phyloP scores from a whole-genome alignment of 129 eudicot genomes.

The Helianthus tuberosus region DNA sequence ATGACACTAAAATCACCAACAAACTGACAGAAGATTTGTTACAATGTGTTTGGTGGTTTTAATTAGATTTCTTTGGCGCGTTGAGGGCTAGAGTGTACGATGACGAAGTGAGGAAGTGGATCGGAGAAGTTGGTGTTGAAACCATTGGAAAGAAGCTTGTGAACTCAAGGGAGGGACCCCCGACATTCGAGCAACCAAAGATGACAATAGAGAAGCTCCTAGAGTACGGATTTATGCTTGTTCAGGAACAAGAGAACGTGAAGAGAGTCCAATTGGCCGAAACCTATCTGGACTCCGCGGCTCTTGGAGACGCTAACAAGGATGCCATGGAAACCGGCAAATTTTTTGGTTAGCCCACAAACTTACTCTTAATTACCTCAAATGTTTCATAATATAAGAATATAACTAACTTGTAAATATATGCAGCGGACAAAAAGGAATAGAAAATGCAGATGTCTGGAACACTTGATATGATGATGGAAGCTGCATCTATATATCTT shows the following conservation, averaged over 20 bases:
- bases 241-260: conserved; percentile 91
- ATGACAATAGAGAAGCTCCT: conserved; percentile 86
- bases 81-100: conserved; percentile 99
- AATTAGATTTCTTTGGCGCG: conserved; percentile 87
- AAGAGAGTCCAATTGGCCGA: conserved; percentile 98
- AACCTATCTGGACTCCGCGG: conserved; percentile 76
- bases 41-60: too few relatives aligned
- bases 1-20: not conserved
- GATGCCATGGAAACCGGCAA: conserved; percentile 70
- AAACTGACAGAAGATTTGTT: not conserved
- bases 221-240: conserved; percentile 94
- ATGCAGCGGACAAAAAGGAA: conserved; percentile 50
- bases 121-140: conserved; percentile 59
- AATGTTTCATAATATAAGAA: not conserved
- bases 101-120: conserved; percentile 94
- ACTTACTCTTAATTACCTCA: too few relatives aligned
- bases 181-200: conserved; percentile 81
- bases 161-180: conserved; percentile 95
- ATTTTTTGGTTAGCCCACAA: conserved; percentile 60
- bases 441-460: conserved; percentile 50
- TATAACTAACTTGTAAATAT: not conserved
- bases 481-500: conserved; percentile 49
- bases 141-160: conserved; percentile 79
- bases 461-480: conserved; percentile 75
- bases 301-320: conserved; percentile 95